Evolutionary conservation across 2,329 filamentous ascomycete genomes (phyloP).

Genomic region (Paracoccidioides lutzii): DNA sequence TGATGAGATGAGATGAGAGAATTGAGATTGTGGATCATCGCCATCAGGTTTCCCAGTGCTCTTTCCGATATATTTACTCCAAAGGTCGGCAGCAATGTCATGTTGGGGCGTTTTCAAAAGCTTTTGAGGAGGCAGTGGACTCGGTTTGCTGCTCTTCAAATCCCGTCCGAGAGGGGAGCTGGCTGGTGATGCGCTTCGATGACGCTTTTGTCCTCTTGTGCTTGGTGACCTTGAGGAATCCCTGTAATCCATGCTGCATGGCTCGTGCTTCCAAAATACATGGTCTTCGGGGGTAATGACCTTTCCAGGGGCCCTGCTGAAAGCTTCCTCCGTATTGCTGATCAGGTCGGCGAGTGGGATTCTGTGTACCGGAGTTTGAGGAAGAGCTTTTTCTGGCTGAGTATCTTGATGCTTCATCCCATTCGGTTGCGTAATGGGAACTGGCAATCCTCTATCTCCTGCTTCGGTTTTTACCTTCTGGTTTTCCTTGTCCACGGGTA

Average conservation of each 20-base stretch:
- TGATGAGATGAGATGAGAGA: slow-evolving; percentile 55
- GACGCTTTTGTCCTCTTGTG: slow-evolving; percentile 47
- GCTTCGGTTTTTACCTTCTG: background rate
- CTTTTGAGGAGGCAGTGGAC: slow-evolving; percentile 46
- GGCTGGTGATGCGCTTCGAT: slow-evolving; percentile 59
- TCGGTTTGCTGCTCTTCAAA: slow-evolving; percentile 35
- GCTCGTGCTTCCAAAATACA: slow-evolving; percentile 45
- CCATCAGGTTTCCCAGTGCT: slow-evolving; percentile 32
- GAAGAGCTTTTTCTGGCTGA: slow-evolving; percentile 28
- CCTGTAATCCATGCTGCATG: slow-evolving; percentile 28
- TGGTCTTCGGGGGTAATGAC: slow-evolving; percentile 48
- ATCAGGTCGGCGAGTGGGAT: slow-evolving; percentile 49
- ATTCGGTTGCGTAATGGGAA: background rate
- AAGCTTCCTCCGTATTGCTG: slow-evolving; percentile 45
- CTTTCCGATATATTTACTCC: slow-evolving; percentile 58
- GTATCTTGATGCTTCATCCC: slow-evolving; percentile 11
- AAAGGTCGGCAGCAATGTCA: slow-evolving; percentile 61
- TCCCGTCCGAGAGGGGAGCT: slow-evolving; percentile 48
- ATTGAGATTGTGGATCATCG: slow-evolving; percentile 42
- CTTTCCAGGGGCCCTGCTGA: slow-evolving; percentile 33
- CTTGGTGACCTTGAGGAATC: slow-evolving; percentile 38
- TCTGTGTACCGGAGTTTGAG: slow-evolving; percentile 47
- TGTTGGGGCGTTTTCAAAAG: slow-evolving; percentile 53
- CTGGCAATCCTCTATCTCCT: background rate
- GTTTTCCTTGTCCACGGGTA: background rate